These are phyloP conservation scores for Phaeoacremonium minimum DNA, from an alignment of 2,329 filamentous ascomycete species.

Conservation along the genomic window DNA sequence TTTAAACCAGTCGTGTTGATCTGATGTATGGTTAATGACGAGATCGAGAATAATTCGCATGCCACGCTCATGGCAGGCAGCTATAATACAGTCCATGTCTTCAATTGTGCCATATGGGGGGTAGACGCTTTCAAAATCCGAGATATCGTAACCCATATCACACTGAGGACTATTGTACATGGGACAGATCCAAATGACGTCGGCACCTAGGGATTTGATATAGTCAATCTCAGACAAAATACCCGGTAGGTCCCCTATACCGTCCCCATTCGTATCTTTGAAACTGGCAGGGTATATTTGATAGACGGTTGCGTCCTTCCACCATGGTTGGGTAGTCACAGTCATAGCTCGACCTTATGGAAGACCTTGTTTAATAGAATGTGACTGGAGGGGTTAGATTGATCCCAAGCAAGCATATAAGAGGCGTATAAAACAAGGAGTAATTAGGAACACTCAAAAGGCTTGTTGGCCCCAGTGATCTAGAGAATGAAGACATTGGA, in stretches of 20 bases:
- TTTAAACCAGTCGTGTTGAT: slow-evolving; percentile 54
- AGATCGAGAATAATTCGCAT: slow-evolving; percentile 70
- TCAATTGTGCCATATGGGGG: slow-evolving; percentile 61
- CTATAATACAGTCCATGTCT: slow-evolving; percentile 62
- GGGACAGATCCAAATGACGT: slow-evolving; percentile 55
- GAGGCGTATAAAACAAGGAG: too few species aligned
- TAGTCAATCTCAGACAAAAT: slow-evolving; percentile 63
- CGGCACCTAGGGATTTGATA: slow-evolving; percentile 55
- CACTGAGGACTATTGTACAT: slow-evolving; percentile 52
- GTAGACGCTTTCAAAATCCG: slow-evolving; percentile 64
- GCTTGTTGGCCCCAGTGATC: too few species aligned
- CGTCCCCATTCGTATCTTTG: slow-evolving; percentile 53
- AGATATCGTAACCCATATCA: slow-evolving; percentile 75
- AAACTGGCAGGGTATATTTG: slow-evolving; percentile 57
- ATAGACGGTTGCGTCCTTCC: too few species aligned
- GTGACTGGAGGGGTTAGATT: too few species aligned
- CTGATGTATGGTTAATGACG: slow-evolving; percentile 66
- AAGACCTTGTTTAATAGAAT: too few species aligned
- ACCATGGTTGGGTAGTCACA: too few species aligned
- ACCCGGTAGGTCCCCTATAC: too few species aligned
- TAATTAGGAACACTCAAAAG: too few species aligned
- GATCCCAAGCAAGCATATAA: too few species aligned
- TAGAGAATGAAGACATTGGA: too few species aligned
- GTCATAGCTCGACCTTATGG: too few species aligned
- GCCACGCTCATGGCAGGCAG: slow-evolving; percentile 50